phyloP scores from a whole-genome alignment of 2,329 filamentous ascomycete species.

The Periconia sp. region DNA sequence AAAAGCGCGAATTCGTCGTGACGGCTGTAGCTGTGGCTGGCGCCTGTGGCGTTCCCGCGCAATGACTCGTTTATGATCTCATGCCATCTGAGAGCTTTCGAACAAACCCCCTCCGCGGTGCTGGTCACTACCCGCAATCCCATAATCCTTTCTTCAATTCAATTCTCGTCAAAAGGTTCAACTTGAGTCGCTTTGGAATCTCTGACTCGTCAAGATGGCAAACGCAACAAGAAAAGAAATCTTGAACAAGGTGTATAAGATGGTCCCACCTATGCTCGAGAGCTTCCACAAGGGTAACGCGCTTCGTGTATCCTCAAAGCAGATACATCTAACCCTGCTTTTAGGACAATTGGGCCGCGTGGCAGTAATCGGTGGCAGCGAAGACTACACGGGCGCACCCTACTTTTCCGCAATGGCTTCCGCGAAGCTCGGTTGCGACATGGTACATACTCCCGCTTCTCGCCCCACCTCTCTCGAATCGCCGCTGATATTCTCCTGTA shows the following conservation, averaged over 20 bases:
- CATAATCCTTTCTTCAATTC: not conserved
- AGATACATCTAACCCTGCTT: too few relatives aligned
- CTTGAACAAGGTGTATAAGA: conserved; percentile 80
- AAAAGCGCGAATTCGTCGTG: too few relatives aligned
- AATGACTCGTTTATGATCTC: conserved; percentile 10
- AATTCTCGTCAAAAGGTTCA: too few relatives aligned
- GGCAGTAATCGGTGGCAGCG: conserved; percentile 91
- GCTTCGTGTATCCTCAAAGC: too few relatives aligned
- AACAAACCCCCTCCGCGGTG: not conserved
- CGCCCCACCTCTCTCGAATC: conserved; percentile 20
- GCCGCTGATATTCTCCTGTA: conserved; percentile 44
- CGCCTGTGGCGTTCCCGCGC: conserved; percentile 1
- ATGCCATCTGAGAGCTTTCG: conserved; percentile 1
- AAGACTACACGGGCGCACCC: conserved; percentile 95
- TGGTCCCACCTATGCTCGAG: conserved; percentile 94
- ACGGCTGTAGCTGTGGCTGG: too few relatives aligned
- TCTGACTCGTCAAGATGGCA: conserved; percentile 43
- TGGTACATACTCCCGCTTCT: conserved; percentile 62
- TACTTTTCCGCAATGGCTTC: conserved; percentile 99
- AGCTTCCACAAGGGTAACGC: conserved; percentile 95
- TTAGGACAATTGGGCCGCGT: conserved; percentile 89
- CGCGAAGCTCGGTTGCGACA: conserved; percentile 85
- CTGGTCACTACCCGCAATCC: not conserved
- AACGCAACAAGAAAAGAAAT: conserved; percentile 74
- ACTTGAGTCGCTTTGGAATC: too few relatives aligned